Percentiles rank a stretch among this genome's conserved stretches.
Evolutionary conservation across 495 filamentous ascomycete genomes (phyloP).

Genomic region (Penicillium maclennaniae): DNA sequence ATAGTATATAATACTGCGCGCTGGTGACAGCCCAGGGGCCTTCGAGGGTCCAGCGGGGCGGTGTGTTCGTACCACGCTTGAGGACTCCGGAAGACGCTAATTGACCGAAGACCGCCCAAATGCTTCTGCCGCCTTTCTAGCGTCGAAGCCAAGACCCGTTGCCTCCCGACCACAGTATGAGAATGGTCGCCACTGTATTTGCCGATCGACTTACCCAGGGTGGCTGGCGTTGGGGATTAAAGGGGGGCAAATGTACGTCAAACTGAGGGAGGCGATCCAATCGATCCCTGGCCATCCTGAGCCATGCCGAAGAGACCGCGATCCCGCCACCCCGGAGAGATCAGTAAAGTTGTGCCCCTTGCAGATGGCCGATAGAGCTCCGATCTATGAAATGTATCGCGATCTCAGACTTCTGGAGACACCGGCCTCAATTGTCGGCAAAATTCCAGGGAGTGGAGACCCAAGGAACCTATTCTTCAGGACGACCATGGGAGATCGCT

Average conservation of each 20-base stretch:
- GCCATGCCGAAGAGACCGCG: conserved; percentile 6
- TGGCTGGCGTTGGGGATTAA: background rate
- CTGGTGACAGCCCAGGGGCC: background rate
- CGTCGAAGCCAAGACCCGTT: conserved; percentile 32
- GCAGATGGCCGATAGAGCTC: conserved; percentile 27
- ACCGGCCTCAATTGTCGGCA: background rate
- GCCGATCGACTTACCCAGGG: background rate
- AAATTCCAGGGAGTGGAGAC: background rate
- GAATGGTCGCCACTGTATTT: conserved; percentile 4
- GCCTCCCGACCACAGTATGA: conserved; percentile 20
- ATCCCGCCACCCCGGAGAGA: conserved; percentile 13
- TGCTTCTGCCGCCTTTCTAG: conserved; percentile 38
- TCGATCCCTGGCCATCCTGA: background rate
- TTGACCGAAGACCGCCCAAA: conserved; percentile 18
- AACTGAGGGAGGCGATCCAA: background rate
- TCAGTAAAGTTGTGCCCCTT: conserved; percentile 19
- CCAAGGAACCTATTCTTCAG: conserved; percentile 2
- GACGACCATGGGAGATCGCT: conserved; percentile 4
- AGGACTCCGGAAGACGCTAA: conserved; percentile 17
- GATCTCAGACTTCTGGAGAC: background rate
- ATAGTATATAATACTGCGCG: background rate
- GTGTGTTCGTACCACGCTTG: conserved; percentile 9
- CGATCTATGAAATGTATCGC: conserved; percentile 12
- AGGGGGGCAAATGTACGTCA: background rate
- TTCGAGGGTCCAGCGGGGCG: conserved; percentile 10